phyloP scores from a whole-genome alignment of 2,329 filamentous ascomycete species.

The Tympanopsis confertula region DNA sequence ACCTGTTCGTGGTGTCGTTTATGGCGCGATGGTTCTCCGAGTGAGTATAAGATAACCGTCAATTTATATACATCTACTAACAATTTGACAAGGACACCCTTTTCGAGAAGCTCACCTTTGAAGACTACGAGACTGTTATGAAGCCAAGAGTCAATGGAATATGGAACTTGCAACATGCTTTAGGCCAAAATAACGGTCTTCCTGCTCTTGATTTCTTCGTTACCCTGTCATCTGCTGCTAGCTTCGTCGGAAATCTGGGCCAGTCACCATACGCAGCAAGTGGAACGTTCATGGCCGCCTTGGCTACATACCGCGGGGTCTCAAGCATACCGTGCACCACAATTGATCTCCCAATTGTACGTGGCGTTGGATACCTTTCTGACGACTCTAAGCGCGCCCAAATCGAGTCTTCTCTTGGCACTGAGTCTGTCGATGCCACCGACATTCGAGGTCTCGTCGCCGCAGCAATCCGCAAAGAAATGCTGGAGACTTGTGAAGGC shows the following conservation, averaged over 20 bases:
- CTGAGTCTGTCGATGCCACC: slow-evolving; percentile 4
- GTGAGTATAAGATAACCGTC: background rate
- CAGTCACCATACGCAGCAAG: background rate
- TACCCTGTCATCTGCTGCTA: background rate
- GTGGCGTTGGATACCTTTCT: slow-evolving; percentile 7
- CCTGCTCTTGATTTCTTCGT: background rate
- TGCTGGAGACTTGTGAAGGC: background rate
- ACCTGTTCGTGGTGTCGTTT: background rate
- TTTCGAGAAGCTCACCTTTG: background rate
- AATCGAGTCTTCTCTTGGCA: slow-evolving; percentile 4
- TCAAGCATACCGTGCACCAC: slow-evolving; percentile 3
- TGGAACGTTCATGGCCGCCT: background rate
- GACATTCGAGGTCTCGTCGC: slow-evolving; percentile 6
- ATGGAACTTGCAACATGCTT: background rate
- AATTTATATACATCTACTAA: background rate
- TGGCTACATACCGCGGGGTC: background rate
- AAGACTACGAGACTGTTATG: background rate
- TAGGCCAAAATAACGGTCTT: background rate
- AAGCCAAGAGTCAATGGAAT: background rate
- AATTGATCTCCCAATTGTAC: slow-evolving; percentile 6
- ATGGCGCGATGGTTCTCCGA: background rate
- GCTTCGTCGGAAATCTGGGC: background rate
- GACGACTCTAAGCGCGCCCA: slow-evolving; percentile 6
- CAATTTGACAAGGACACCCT: background rate
- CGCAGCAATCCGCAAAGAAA: background rate